Evolutionary conservation across 1,284 basidiomycete genomes (phyloP).

Genomic region (Malassezia arunalokei): DNA sequence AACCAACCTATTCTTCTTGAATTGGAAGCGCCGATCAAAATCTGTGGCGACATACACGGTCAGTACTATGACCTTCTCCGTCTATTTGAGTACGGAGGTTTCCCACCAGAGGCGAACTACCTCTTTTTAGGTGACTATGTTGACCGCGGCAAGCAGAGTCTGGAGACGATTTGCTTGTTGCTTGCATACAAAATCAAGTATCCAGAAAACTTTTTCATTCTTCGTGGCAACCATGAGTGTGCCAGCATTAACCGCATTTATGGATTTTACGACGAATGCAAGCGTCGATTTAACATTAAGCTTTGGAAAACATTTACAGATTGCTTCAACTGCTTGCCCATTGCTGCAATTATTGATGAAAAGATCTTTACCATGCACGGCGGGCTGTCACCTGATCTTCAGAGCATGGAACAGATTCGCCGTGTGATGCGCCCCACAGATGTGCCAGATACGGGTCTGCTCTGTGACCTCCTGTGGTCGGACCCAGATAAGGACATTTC

Average conservation of each 20-base stretch:
- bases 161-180: slow-evolving; percentile 76
- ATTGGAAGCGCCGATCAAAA: slow-evolving; percentile 90
- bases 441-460: slow-evolving; percentile 93
- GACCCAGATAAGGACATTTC: slow-evolving; percentile 99
- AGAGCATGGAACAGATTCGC: slow-evolving; percentile 99
- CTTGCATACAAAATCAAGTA: slow-evolving; percentile 97
- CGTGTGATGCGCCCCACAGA: slow-evolving; percentile 98
- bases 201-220: slow-evolving; percentile 92
- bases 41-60: slow-evolving; percentile 92
- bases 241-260: slow-evolving; percentile 91
- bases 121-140: slow-evolving; percentile 92
- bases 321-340: slow-evolving; percentile 89
- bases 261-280: slow-evolving; percentile 96
- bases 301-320: slow-evolving; percentile 96
- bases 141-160: slow-evolving; percentile 82
- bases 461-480: slow-evolving; percentile 95
- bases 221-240: slow-evolving; percentile 86
- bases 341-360: slow-evolving; percentile 91
- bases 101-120: slow-evolving; percentile 90
- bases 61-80: slow-evolving; percentile 89
- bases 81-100: slow-evolving; percentile 86
- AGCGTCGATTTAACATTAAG: slow-evolving; percentile 94
- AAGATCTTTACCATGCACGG: slow-evolving; percentile 86
- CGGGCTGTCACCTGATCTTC: slow-evolving; percentile 83
- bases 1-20: slow-evolving; percentile 87